phyloP scores from a whole-genome alignment of 495 filamentous ascomycete genomes.

The Podospora sp. region DNA sequence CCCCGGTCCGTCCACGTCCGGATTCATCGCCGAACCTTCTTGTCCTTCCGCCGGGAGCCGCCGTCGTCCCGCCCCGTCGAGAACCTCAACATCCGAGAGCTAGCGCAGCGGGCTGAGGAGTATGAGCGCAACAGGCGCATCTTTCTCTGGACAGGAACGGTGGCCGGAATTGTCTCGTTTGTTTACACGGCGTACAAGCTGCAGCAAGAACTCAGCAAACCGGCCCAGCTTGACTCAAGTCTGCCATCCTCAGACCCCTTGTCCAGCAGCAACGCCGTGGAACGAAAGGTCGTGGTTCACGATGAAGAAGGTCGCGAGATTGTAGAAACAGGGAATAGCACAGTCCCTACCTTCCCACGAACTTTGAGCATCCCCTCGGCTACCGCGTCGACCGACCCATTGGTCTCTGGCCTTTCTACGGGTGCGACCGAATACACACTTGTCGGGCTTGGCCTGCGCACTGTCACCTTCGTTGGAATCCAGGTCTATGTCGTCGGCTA shows the following conservation, averaged over 20 bases:
- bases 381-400: constrained; percentile 21
- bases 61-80: constrained; percentile 40
- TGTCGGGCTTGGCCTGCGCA: constrained; percentile 82
- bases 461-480: constrained; percentile 85
- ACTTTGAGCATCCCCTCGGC: constrained; percentile 62
- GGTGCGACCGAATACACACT: constrained; percentile 71
- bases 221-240: constrained; percentile 49
- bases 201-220: constrained; percentile 37
- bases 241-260: constrained; percentile 48
- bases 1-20: constrained; percentile 20
- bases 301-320: constrained; percentile 63
- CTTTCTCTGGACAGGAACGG: constrained; percentile 50
- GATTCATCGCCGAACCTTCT: constrained; percentile 40
- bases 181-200: constrained; percentile 49
- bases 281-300: constrained; percentile 59
- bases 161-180: constrained; percentile 53
- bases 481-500: constrained; percentile 93
- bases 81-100: constrained; percentile 48
- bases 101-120: constrained; percentile 41
- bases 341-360: constrained; percentile 78
- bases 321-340: constrained; percentile 79
- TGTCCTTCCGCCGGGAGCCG: constrained; percentile 27
- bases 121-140: constrained; percentile 50
- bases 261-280: constrained; percentile 42
- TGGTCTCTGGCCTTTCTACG: constrained; percentile 26